These are phyloP conservation scores for Cytospora chrysosperma DNA, from an alignment of 2,329 filamentous ascomycete species.

Conservation along the genomic window DNA sequence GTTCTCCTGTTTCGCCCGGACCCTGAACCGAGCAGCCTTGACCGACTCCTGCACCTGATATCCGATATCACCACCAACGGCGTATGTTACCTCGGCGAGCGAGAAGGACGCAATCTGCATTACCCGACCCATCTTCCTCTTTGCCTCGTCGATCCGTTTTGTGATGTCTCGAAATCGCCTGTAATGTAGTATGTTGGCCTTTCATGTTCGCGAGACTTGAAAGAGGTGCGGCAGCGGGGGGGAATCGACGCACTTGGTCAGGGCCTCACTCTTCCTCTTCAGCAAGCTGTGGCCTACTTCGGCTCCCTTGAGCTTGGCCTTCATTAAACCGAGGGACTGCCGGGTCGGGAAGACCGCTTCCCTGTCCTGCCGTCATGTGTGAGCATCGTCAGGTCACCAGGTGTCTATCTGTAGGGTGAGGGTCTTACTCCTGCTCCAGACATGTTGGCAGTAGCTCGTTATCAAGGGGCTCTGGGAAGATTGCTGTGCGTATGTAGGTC, in stretches of 20 bases:
- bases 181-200: slow-evolving; percentile 17
- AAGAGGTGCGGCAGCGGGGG: slow-evolving; percentile 15
- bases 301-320: slow-evolving; percentile 92
- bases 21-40: slow-evolving; percentile 86
- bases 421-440: slow-evolving; percentile 40
- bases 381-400: slow-evolving; percentile 9
- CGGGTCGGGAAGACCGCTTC: slow-evolving; percentile 97
- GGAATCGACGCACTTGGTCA: slow-evolving; percentile 76
- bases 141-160: slow-evolving; percentile 94
- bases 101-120: slow-evolving; percentile 99
- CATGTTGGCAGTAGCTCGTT: slow-evolving; percentile 32
- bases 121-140: slow-evolving; percentile 97
- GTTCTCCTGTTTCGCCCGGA: slow-evolving; percentile 96
- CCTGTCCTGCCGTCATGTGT: slow-evolving; percentile 62
- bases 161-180: slow-evolving; percentile 97
- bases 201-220: neutral
- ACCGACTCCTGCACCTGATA: slow-evolving; percentile 98
- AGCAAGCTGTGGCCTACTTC: slow-evolving; percentile 90
- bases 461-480: slow-evolving; percentile 1
- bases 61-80: slow-evolving; percentile 89
- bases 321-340: slow-evolving; percentile 96
- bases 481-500: neutral
- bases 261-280: slow-evolving; percentile 95
- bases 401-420: slow-evolving; percentile 23
- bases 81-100: slow-evolving; percentile 94